Evolutionary conservation across 2,329 filamentous ascomycete genomes (phyloP).

Genomic region (Diaporthe caulivora): DNA sequence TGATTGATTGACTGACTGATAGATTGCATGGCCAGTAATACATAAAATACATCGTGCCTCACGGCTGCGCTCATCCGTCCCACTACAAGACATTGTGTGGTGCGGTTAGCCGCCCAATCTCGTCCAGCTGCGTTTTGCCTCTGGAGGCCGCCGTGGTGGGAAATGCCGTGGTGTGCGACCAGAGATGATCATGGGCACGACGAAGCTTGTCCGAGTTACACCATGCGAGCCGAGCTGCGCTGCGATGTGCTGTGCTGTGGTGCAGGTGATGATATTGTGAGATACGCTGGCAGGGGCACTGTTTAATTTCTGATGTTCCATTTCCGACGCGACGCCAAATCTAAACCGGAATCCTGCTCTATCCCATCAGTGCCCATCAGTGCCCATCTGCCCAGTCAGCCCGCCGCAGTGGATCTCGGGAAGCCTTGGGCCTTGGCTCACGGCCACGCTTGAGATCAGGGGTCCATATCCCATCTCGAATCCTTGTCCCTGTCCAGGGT

Average conservation of each 20-base stretch:
- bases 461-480: background rate
- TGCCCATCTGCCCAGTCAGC: background rate
- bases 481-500: constrained; percentile 8
- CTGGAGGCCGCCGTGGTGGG: constrained; percentile 15
- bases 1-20: background rate
- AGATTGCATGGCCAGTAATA: constrained; percentile 4
- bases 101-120: constrained; percentile 15
- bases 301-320: constrained; percentile 33
- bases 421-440: constrained; percentile 5
- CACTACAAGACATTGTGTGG: background rate
- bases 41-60: constrained; percentile 7
- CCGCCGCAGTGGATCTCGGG: constrained; percentile 18
- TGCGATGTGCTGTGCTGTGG: background rate
- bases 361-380: background rate
- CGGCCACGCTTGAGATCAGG: background rate
- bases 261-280: constrained; percentile 15
- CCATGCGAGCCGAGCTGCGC: background rate
- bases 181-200: background rate
- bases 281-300: constrained; percentile 24
- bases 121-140: background rate
- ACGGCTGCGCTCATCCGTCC: constrained; percentile 1
- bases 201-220: constrained; percentile 19
- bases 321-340: constrained; percentile 30
- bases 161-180: background rate
- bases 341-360: constrained; percentile 4